These are phyloP conservation scores for Aspergillus pseudoglaucus DNA, from an alignment of 2,329 filamentous ascomycete genomes.

Conservation along the genomic window DNA sequence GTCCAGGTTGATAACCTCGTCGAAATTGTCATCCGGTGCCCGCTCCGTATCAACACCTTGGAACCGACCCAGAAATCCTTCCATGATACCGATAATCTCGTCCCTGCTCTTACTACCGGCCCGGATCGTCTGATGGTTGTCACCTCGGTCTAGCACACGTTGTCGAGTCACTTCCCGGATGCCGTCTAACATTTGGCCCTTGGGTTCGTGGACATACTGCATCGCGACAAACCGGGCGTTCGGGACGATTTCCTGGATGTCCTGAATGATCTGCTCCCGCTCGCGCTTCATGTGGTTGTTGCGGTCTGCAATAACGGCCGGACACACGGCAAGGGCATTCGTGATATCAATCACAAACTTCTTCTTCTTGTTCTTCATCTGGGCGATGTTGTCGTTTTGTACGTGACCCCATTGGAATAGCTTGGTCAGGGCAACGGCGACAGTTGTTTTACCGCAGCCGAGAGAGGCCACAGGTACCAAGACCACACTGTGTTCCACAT, in stretches of 20 bases:
- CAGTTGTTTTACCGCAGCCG: conserved; percentile 92
- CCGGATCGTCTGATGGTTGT: conserved; percentile 97
- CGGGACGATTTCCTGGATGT: conserved; percentile 58
- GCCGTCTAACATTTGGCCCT: conserved; percentile 55
- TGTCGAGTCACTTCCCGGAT: conserved; percentile 70
- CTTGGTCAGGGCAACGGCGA: conserved; percentile 72
- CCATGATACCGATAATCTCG: conserved; percentile 87
- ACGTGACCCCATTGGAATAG: conserved; percentile 89
- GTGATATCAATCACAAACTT: conserved; percentile 69
- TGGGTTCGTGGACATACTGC: conserved; percentile 73
- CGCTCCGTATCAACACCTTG: conserved; percentile 63
- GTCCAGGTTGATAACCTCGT: conserved; percentile 78
- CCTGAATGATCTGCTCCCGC: conserved; percentile 76
- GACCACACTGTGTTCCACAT: conserved; percentile 63
- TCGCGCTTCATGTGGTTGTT: conserved; percentile 91
- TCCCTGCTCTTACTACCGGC: conserved; percentile 63
- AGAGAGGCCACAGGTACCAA: conserved; percentile 90
- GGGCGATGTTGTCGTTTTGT: conserved; percentile 93
- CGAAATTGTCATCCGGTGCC: conserved; percentile 74
- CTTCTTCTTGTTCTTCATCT: conserved; percentile 65
- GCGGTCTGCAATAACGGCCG: conserved; percentile 80
- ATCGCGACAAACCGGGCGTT: conserved; percentile 72
- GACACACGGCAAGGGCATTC: conserved; percentile 55
- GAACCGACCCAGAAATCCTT: conserved; percentile 82
- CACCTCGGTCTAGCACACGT: conserved; percentile 75